Percentiles rank a stretch among this genome's conserved stretches.
Evolutionary conservation across 306 rosid species (phyloP).

Genomic region (Rosa rugosa): DNA sequence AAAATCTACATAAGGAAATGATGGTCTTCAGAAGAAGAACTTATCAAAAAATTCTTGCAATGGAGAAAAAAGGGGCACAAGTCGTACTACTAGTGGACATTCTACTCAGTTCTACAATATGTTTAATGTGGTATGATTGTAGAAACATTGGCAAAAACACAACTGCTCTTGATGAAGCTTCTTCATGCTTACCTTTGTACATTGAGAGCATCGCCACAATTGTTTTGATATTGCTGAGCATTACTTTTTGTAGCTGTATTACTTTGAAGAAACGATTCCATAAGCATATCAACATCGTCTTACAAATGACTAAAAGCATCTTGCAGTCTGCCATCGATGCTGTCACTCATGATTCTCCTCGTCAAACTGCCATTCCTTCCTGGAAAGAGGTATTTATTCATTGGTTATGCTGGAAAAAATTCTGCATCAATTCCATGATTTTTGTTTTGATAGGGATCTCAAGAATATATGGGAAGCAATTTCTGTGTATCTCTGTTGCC

Average conservation of each 20-base stretch:
- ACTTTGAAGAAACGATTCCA: no score
- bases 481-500: no score
- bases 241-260: constrained; percentile 65
- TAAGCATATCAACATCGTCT: no score
- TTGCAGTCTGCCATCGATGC: no score
- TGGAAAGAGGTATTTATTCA: no score
- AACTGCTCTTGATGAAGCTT: constrained; percentile 59
- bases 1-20: constrained; percentile 74
- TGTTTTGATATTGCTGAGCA: constrained; percentile 44
- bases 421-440: no score
- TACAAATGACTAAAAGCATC: no score
- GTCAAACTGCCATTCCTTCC: no score
- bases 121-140: constrained; percentile 77
- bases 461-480: no score
- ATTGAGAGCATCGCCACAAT: constrained; percentile 60
- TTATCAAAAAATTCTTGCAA: constrained; percentile 67
- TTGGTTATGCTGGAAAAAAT: no score
- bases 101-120: constrained; percentile 57
- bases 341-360: no score
- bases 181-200: constrained; percentile 59
- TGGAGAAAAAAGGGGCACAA: constrained; percentile 79
- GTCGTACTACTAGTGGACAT: constrained; percentile 77
- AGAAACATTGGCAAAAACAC: constrained; percentile 66
- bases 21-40: constrained; percentile 86
- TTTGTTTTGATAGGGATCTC: no score